phyloP scores from a whole-genome alignment of 805 yeast species.

The Zygosaccharomyces siamensis region DNA sequence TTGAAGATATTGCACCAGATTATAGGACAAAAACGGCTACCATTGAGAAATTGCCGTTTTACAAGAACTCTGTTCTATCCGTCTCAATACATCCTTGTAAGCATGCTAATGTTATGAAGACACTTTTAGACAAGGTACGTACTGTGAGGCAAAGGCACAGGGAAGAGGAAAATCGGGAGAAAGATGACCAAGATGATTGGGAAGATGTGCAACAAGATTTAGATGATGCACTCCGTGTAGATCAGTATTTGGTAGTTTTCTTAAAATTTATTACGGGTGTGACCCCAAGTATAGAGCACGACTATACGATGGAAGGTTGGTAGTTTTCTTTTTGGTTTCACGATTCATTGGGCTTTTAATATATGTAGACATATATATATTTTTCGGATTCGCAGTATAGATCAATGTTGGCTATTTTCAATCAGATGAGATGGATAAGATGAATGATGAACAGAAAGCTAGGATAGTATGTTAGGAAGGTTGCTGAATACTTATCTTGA shows the following conservation, averaged over 20 bases:
- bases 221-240: constrained; percentile 63
- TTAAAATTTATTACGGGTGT: constrained; percentile 94
- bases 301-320: constrained; percentile 96
- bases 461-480: constrained; percentile 29
- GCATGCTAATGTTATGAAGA: constrained; percentile 92
- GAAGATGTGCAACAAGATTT: constrained; percentile 45
- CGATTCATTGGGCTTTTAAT: constrained; percentile 3
- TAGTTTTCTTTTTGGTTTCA: constrained; percentile 24
- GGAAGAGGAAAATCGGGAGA: constrained; percentile 32
- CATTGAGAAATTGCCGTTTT: constrained; percentile 86
- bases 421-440: not conserved
- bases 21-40: constrained; percentile 95
- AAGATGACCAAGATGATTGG: constrained; percentile 46
- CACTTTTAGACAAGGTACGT: constrained; percentile 70
- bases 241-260: constrained; percentile 84
- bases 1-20: constrained; percentile 87
- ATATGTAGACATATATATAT: constrained; percentile 2
- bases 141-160: constrained; percentile 40
- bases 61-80: constrained; percentile 53
- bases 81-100: constrained; percentile 95
- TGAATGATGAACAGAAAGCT: constrained; percentile 34
- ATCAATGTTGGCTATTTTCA: not conserved
- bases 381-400: constrained; percentile 4
- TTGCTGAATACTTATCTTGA: not conserved
- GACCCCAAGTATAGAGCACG: constrained; percentile 96